Base-by-base conservation (phyloP, 106 monocot genomes). In the Xerophyta viscosa region DNA sequence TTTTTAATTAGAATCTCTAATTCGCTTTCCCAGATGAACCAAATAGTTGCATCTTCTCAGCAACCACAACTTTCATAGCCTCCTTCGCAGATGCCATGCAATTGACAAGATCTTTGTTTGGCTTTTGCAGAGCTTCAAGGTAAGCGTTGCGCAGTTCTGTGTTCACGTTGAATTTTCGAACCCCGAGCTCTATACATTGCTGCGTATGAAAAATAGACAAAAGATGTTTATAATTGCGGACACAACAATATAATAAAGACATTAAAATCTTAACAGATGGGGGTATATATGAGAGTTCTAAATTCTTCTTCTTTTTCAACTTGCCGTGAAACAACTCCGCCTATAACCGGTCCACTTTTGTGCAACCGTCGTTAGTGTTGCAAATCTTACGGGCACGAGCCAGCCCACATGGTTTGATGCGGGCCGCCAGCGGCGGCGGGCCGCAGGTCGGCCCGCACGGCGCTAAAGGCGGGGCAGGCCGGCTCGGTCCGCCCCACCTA, bases 101-200 rank as follows among this genome's bases (percentile, higher is more conserved):
- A 37, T 79, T 64, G 61, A 89, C 79, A 37, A 96, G 59, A 69
- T 96, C 96, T 41, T 79, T 82, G 37, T 64, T 61, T 15, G 77
- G 77, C 50, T 70, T 79, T 45, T 51, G 53, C 21, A 85, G 50
- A 11, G 82, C 69, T 63, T 89, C 78, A 71, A 96, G n/a, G 58
- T 89, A 96, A 20, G 89, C 85, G 56, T 54, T 82, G 20, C 88
- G 64, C 0, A 96, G 81, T 57, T 96, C 96, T 15, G 96, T 96
- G 60, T 96, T 96, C 60, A 89, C 96, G 37, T 96, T 96, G 67
- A 88, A 96, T 56, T 96, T 96, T 22, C 89, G 62, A 7, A 96
- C 89, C 20, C 96, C 96, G n/a, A 75, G 50, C 15, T 63, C 52
- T 65, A 89, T 82, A 74, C 96, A 96, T 54, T 82, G 85, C 96